Evolutionary conservation across 495 filamentous ascomycete genomes (phyloP), one percentile per base, ranked within the genome.

Genomic region (Jackrogersella multiformis): DNA sequence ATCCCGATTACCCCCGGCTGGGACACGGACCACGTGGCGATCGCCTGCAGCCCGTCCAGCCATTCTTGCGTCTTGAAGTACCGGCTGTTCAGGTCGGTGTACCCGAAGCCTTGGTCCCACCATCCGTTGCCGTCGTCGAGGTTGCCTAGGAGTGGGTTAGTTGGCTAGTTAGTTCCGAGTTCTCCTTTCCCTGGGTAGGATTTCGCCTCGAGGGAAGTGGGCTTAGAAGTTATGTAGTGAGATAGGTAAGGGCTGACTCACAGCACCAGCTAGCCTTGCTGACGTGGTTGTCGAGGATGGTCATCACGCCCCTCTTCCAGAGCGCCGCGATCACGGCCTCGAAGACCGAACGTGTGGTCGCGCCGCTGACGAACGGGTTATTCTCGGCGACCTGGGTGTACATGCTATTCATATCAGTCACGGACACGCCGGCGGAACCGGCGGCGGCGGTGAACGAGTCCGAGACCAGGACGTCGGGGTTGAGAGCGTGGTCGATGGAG

Each of bases 231-330:
- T 36, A 9, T 36, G 10, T 10, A 8, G 45, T 0, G 12, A 34
- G 5, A 32, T 4, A 1, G 20, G 9, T 9, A n/a, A n/a, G n/a
- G 13, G 20, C 10, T 1, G 24, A 69, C 73, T 68, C 35, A 74
- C 83, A 85, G 73, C 83, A 84, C 81, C 82, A 85, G 15, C 65
- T 71, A 0, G 81, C 82, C 55, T 76, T 76, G 68, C 78, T 81
- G 46, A 80, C 78, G 66, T 85, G 83, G 71, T 85, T 84, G 64
- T 85, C 82, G 39, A 85, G 55, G 20, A 85, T 78, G 0, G 82
- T 84, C 69, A 82, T 72, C 42, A 85, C 64, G 18, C 72, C 72
- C 10, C 64, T 54, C 4, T 69, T 51, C 68, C 73, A 81, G 10
- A 85, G 77, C 21, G 66, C 70, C 41, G 79, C 78, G 49, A 84